Conservation (phyloP, 176 grass and related monocot genomes). For the Aegilops bicornis region DNA sequence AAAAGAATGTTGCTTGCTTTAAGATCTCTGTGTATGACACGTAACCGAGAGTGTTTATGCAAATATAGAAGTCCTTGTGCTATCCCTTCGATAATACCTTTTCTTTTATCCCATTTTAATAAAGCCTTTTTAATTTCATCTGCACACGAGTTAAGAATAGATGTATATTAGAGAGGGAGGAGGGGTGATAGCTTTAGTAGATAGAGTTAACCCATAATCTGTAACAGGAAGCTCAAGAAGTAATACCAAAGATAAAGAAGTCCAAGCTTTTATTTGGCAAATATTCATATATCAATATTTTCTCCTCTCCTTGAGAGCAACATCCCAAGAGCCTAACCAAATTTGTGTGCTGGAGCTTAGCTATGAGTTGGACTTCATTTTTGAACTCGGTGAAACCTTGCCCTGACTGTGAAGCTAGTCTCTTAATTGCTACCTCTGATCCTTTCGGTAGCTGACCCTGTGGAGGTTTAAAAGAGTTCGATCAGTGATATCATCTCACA, state of each 20-base stretch:
- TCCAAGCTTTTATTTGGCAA: neutral
- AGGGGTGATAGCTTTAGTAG: neutral
- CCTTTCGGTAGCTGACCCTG: neutral
- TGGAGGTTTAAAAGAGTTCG: neutral
- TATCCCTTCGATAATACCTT: neutral
- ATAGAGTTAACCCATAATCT: neutral
- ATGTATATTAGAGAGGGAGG: neutral
- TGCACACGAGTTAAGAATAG: neutral
- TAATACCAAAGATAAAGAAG: neutral
- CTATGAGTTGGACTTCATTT: neutral
- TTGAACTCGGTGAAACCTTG: neutral
- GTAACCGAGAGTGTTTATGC: neutral
- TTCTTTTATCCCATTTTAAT: neutral
- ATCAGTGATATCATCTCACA: neutral
- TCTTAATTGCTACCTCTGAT: neutral
- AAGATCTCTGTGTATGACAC: neutral
- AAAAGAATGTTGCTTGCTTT: slow-evolving; percentile 1
- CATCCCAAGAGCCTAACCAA: neutral
- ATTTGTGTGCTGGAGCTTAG: neutral
- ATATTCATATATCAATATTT: neutral
- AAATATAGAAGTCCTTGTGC: neutral
- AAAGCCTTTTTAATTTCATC: neutral
- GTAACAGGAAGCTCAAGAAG: neutral
- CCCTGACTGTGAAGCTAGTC: neutral
- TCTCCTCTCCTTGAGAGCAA: neutral